Evolutionary conservation across 192 early-diverging fungal species (phyloP), one percentile per base, ranked within the genome.

Genomic region (Coemansia brasiliensis): DNA sequence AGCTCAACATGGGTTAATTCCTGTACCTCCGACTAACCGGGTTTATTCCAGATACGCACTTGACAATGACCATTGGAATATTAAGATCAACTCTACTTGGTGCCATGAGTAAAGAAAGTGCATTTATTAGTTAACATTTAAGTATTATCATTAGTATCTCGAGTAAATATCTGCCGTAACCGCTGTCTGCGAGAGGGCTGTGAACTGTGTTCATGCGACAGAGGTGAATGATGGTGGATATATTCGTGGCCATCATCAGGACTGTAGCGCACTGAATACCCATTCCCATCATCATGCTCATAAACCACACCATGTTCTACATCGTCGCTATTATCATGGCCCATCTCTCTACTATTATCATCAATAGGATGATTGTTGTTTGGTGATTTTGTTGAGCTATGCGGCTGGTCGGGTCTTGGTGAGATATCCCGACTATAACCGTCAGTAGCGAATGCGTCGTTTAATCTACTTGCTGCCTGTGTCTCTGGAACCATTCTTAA

Each of bases 1-100:
- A n/a, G 85, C 83, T 9, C 67, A 85, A 32, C 63, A 82, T 48
- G 86, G 85, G 1, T 82, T 86, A 63, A 68, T 88, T 43, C 88
- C 87, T 5, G 60, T 65, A 9, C 70, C 76, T n/a, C 65, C 66
- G 1, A 67, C 70, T 3, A 58, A 72, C 41, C 72, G 67, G 16
- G 50, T 61, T 26, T 80, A 73, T 25, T 72, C 71, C 6, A 54
- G 67, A 9, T 74, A 71, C 45, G 65, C 69, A 56, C 63, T 78
- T 26, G 74, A 57, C 60, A 55, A 27, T 18, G 38, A 59, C 54
- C 60, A 44, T 10, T 71, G 68, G 66, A 51, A 59, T 22, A 69
- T 70, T 22, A 63, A 43, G 38, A 43, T 72, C 27, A 57, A 58
- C 48, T 69, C 73, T 11, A 60, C 59, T 9, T 81, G 70, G 69